Base-by-base conservation (phyloP, 2,329 filamentous ascomycete species). In the Allantophomopsis cytisporea region DNA sequence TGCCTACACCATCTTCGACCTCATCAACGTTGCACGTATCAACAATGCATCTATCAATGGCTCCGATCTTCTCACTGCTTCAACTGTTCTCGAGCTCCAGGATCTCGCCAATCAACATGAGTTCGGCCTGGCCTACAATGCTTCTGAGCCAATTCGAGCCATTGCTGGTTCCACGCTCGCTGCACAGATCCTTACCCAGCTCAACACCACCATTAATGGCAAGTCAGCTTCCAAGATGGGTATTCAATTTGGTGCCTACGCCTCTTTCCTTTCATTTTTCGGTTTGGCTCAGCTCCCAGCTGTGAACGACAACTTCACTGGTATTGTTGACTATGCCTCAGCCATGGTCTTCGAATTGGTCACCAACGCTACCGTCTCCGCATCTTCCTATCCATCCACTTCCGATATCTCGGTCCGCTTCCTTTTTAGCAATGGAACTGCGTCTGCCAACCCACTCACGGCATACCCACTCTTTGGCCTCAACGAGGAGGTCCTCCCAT, bases 321-420 rank as follows among this genome's bases (percentile, higher is more conserved):
- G 83, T 40, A 65, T 94, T 11, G 76, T 80, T n/a, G 80, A 87
- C 61, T 94, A 94, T 52, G 86, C 86, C 5, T 81, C 79, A 2
- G 76, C 76, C 46, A 85, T 94, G 73, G 68, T 68, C 5, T 88
- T 93, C 56, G 88, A 94, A 65, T 63, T 80, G 16, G 64, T 77
- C 39, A 73, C 73, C 40, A 66, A 66, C 47, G 59, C 70, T 69
- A 61, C 63, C 3, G 65, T 60, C 11, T 48, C 53, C 5, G 44
- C 42, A 10, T 41, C 41, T 3, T 49, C 61, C 2, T 83, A 75
- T 54, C 71, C 76, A 45, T 50, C 42, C 32, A 37, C 23, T 49
- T 43, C 63, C 21, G 66, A 75, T 39, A 62, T 79, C 46, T 64
- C 59, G 10, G 72, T 80, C 14, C 71, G 75, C 48, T 79, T 79